Conservation (phyloP, 495 filamentous ascomycete genomes). For the Penicillium soppii region DNA sequence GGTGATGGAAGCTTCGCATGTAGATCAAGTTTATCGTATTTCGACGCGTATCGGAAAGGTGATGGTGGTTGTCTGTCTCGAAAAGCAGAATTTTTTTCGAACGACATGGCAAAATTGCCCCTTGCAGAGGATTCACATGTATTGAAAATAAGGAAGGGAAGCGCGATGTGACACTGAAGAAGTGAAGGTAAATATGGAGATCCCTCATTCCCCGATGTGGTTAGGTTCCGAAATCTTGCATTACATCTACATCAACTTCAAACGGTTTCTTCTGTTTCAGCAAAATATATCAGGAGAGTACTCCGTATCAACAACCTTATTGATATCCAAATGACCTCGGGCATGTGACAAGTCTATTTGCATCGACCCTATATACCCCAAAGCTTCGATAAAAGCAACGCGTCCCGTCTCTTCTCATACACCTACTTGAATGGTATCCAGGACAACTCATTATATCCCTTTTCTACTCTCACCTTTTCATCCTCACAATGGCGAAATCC, state of each 20-base stretch:
- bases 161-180: not conserved
- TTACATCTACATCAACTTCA: constrained; percentile 3
- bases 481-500: constrained; percentile 39
- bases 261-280: not conserved
- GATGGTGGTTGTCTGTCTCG: constrained; percentile 29
- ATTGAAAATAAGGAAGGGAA: constrained; percentile 1
- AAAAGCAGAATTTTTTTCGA: constrained; percentile 11
- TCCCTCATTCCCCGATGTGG: constrained; percentile 28
- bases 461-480: not conserved
- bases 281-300: constrained; percentile 11
- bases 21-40: constrained; percentile 28
- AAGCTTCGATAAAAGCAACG: constrained; percentile 15
- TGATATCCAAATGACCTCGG: constrained; percentile 13
- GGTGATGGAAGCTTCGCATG: constrained; percentile 32
- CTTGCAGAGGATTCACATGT: constrained; percentile 20
- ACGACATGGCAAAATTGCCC: not conserved
- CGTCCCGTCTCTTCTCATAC: not conserved
- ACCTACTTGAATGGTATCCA: no score
- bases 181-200: constrained; percentile 18
- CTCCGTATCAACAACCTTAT: not conserved
- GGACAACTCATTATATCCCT: not conserved
- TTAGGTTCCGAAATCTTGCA: constrained; percentile 12
- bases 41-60: constrained; percentile 37
- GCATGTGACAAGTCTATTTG: constrained; percentile 37
- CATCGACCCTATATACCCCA: constrained; percentile 19